A percentile compares a stretch with the other conserved stretches of the same genome.
Evolutionary conservation across 1,284 basidiomycete genomes (phyloP).

Genomic region (Ceratobasidium papillatum): DNA sequence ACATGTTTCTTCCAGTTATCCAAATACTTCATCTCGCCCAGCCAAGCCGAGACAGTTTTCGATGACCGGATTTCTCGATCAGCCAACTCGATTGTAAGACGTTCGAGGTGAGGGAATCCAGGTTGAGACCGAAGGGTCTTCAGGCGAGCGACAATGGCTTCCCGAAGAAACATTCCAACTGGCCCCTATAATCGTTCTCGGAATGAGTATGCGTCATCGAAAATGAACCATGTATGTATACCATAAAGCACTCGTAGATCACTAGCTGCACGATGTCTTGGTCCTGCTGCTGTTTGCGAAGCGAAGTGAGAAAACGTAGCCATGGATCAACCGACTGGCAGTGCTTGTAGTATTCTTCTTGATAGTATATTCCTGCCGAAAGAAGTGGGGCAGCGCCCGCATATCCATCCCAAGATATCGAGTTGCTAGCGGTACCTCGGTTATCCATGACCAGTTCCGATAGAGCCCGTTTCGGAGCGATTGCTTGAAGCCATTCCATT

Average conservation of each 20-base stretch:
- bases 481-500: background rate
- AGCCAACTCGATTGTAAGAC: background rate
- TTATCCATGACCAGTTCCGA: background rate
- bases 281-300: background rate
- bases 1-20: background rate
- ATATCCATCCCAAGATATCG: background rate
- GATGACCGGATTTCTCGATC: background rate
- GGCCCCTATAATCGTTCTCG: background rate
- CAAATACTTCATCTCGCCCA: background rate
- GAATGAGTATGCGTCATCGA: background rate
- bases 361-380: background rate
- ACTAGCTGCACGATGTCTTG: background rate
- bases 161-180: background rate
- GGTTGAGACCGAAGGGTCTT: background rate
- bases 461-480: background rate
- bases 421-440: background rate
- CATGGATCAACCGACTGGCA: background rate
- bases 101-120: background rate
- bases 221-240: background rate
- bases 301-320: background rate
- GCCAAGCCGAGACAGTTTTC: background rate
- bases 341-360: background rate
- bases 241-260: background rate
- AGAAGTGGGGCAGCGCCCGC: background rate
- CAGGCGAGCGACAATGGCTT: background rate